These are phyloP conservation scores for Myxozyma neglecta DNA, from an alignment of 805 yeast genomes.

Conservation along the genomic window DNA sequence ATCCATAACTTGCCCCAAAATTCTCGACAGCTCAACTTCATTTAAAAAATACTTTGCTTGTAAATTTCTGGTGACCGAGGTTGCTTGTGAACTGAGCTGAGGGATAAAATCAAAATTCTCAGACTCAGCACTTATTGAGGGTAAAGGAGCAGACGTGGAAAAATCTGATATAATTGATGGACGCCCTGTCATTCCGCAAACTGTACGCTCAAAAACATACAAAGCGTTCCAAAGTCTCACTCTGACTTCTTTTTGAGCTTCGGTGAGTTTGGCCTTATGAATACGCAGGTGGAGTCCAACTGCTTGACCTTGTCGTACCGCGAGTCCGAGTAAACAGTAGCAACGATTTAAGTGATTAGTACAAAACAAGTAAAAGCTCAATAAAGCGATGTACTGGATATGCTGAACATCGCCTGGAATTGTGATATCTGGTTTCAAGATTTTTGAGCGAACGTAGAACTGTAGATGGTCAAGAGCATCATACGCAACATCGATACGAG, in stretches of 20 bases:
- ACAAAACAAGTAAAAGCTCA: constrained; percentile 19
- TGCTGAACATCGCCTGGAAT: constrained; percentile 24
- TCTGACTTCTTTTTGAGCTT: constrained; percentile 20
- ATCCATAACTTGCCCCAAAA: constrained; percentile 22
- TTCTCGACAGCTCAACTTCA: constrained; percentile 10
- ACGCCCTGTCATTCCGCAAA: constrained; percentile 23
- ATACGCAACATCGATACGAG: constrained; percentile 1
- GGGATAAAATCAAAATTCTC: constrained; percentile 21
- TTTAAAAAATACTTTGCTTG: constrained; percentile 9
- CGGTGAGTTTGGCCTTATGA: constrained; percentile 13
- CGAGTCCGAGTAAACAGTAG: constrained; percentile 23
- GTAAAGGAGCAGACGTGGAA: constrained; percentile 13
- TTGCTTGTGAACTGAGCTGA: constrained; percentile 3
- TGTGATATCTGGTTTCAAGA: constrained; percentile 22
- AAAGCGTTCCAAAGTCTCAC: constrained; percentile 21
- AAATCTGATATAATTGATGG: constrained; percentile 21
- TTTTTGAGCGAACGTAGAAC: constrained; percentile 19
- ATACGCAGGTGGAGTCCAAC: constrained; percentile 21
- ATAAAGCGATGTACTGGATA: constrained; percentile 18
- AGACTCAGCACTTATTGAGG: constrained; percentile 14
- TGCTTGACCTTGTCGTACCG: constrained; percentile 20
- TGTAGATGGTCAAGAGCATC: constrained; percentile 20
- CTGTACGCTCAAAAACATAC: constrained; percentile 22
- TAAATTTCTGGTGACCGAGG: constrained; percentile 2
- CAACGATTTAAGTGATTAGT: constrained; percentile 20